These are phyloP conservation scores for Alternaria tenuissima DNA, from an alignment of 2,329 filamentous ascomycete species.

Conservation along the genomic window DNA sequence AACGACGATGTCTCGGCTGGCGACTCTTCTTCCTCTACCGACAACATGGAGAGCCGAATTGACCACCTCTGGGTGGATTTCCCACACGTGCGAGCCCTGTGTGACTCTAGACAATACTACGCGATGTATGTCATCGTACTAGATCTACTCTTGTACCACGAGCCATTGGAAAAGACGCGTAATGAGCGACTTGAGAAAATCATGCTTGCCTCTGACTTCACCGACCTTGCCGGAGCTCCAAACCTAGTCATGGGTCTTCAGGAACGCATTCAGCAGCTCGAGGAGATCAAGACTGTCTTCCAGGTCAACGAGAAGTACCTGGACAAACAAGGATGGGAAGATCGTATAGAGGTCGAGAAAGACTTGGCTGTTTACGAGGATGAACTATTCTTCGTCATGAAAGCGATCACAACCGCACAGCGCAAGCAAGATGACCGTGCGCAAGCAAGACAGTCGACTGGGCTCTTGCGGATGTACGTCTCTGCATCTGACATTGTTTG, in stretches of 20 bases:
- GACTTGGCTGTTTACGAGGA: slow-evolving; percentile 92
- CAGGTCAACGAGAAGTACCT: slow-evolving; percentile 88
- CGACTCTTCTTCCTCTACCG: slow-evolving; percentile 59
- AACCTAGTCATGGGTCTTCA: slow-evolving; percentile 92
- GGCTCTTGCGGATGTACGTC: slow-evolving; percentile 89
- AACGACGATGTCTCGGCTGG: slow-evolving; percentile 87
- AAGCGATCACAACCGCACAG: slow-evolving; percentile 96
- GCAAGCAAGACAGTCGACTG: slow-evolving; percentile 72
- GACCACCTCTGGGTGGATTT: slow-evolving; percentile 98
- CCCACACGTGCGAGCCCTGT: slow-evolving; percentile 90
- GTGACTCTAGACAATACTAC: slow-evolving; percentile 97
- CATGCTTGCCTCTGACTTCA: slow-evolving; percentile 98
- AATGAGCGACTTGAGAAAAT: slow-evolving; percentile 97
- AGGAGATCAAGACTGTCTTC: slow-evolving; percentile 97
- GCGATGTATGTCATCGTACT: slow-evolving; percentile 98
- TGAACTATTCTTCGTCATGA: slow-evolving; percentile 99
- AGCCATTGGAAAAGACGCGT: slow-evolving; percentile 96
- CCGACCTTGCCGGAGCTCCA: slow-evolving; percentile 90
- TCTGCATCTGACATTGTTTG: slow-evolving; percentile 96
- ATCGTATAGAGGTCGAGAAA: slow-evolving; percentile 85
- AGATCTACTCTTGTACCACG: slow-evolving; percentile 93
- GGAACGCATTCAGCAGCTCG: slow-evolving; percentile 88
- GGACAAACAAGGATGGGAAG: slow-evolving; percentile 90
- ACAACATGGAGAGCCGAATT: slow-evolving; percentile 78
- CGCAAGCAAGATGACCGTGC: slow-evolving; percentile 76